A percentile compares a stretch with the other conserved stretches of the same genome.
phyloP scores from a whole-genome alignment of 495 filamentous ascomycete species.

The Aspergillus carlsbadensis region DNA sequence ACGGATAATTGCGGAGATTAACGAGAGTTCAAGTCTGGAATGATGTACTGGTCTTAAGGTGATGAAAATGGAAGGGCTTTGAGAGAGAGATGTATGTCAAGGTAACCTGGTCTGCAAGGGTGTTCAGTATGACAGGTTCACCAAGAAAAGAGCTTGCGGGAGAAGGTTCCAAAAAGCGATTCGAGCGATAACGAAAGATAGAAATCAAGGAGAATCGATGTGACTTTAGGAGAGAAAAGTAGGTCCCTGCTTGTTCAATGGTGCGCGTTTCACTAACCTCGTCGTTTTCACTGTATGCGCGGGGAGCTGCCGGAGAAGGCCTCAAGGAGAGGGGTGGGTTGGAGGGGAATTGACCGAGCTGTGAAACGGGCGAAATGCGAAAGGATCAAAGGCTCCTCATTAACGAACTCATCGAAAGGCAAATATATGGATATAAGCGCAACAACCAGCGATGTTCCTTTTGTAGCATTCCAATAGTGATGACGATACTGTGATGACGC shows the following conservation, averaged over 20 bases:
- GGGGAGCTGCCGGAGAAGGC: slow-evolving; percentile 4
- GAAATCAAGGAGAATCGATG: slow-evolving; percentile 1
- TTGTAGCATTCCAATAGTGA: slow-evolving; percentile 9
- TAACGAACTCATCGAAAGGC: slow-evolving; percentile 26
- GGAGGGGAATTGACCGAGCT: slow-evolving; percentile 10
- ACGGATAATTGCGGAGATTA: neutral
- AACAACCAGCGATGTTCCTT: neutral
- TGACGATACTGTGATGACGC: slow-evolving; percentile 13
- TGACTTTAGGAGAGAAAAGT: neutral
- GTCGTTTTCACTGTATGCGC: neutral
- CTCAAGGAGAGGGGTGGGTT: neutral
- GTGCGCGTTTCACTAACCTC: slow-evolving; percentile 3
- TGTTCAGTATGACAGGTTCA: neutral
- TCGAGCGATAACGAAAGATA: slow-evolving; percentile 1
- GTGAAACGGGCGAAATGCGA: slow-evolving; percentile 3
- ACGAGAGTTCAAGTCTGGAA: neutral
- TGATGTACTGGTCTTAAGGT: neutral
- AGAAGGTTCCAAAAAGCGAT: neutral
- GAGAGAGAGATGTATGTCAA: neutral
- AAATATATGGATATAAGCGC: slow-evolving; percentile 2
- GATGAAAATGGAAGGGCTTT: neutral
- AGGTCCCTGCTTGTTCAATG: neutral
- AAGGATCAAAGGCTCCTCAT: slow-evolving; percentile 20
- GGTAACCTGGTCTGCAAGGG: neutral
- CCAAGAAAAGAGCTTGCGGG: neutral